These are phyloP conservation scores for Dipteronia sinensis DNA, from an alignment of 345 rosid species.

Conservation along the genomic window DNA sequence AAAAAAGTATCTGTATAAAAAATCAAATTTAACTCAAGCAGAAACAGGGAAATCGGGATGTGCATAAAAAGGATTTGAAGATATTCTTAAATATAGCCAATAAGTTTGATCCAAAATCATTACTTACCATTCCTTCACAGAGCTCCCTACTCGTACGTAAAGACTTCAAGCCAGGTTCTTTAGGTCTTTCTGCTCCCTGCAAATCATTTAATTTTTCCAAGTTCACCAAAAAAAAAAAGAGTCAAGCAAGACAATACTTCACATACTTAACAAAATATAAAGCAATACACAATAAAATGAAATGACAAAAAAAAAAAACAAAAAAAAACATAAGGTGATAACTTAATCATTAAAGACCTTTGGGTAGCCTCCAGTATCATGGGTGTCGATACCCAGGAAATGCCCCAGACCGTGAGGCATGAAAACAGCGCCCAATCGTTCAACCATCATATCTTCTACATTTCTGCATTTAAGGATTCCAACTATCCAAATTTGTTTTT, in stretches of 20 bases:
- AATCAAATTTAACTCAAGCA: background rate
- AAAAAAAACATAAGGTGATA: slow-evolving; percentile 3
- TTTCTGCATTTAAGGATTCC: slow-evolving; percentile 42
- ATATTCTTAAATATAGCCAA: background rate
- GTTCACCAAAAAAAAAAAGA: slow-evolving; percentile 19
- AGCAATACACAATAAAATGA: background rate
- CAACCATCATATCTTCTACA: slow-evolving; percentile 80
- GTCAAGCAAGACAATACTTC: background rate
- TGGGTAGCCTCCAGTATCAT: slow-evolving; percentile 87
- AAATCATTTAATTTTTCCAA: slow-evolving; percentile 18
- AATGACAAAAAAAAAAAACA: background rate
- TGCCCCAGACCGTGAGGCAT: slow-evolving; percentile 99
- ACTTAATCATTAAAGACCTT: slow-evolving; percentile 40
- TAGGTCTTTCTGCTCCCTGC: slow-evolving; percentile 70
- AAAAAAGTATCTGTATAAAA: background rate
- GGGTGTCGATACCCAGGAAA: slow-evolving; percentile 90
- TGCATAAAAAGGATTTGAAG: background rate
- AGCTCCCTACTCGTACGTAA: slow-evolving; percentile 76
- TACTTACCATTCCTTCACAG: slow-evolving; percentile 78
- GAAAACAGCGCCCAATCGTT: slow-evolving; percentile 79
- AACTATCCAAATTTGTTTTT: slow-evolving; percentile 3
- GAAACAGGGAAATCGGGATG: background rate
- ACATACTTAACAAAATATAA: background rate
- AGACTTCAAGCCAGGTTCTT: slow-evolving; percentile 77
- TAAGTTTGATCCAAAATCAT: slow-evolving; percentile 10